Base-by-base conservation (phyloP, 2,329 filamentous ascomycete genomes). In the Fusarium staphyleae region DNA sequence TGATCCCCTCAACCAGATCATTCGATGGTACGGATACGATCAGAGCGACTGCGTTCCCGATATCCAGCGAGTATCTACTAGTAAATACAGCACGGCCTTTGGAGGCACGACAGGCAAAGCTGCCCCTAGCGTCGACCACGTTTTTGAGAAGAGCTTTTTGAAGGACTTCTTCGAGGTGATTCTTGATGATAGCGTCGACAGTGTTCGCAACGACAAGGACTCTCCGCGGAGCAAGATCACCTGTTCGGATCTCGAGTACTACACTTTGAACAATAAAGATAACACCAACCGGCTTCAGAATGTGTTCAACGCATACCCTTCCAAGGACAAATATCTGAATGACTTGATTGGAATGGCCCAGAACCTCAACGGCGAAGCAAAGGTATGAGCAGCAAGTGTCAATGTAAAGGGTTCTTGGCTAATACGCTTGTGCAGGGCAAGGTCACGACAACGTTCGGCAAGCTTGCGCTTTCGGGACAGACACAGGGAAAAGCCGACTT, bases 111-210 rank as follows among this genome's bases (percentile, higher is more conserved):
- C 24, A 6, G 24, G 24, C 24, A 28, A 40, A 14, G 6, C 16
- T 4, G 14, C 35, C 15, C 33, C 33, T 3, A 18, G 15, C 0
- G 57, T 43, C 0, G 58, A 62, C 16, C 58, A 60, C 10, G 32
- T 57, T 2, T 62, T 47, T 3, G 58, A 60, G 24, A 62, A 62
- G 52, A 57, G 45, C 5, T 57, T 48, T 36, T 34, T 62, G 0
- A 19, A 39, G 16, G 46, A 62, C 6, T 62, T 41, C 10, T 57
- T 51, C n/a, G 12, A 0, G 0, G 13, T 14, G 0, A 60, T 60
- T 4, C n/a, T 58, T 2, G 34, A 55, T 8, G 24, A 28, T 11
- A 28, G 24, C 11, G 24, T 28, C 24, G 24, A 28, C 24, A 28
- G 24, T 11, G 24, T 28, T 28, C 24, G 24, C 24, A 28, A 28